Evolutionary conservation across 2,329 filamentous ascomycete species (phyloP), one percentile per base, ranked within the genome.

Genomic region (Pyricularia pennisetigena): DNA sequence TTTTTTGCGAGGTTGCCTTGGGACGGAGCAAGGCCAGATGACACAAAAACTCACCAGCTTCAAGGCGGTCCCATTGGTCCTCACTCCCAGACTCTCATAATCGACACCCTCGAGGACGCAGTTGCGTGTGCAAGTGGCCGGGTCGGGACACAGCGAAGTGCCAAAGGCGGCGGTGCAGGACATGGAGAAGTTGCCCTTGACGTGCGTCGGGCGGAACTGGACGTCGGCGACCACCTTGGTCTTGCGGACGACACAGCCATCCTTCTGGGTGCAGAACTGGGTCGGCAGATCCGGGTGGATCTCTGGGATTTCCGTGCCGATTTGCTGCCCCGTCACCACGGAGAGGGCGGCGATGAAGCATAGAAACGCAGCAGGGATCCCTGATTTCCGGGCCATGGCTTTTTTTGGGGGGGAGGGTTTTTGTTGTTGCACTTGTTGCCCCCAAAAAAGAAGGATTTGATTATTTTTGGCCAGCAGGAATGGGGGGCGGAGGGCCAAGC

Each of bases 21-120:
- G 24, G 57, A n/a, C 24, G 3, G 32, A 35, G 10, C 57, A 24
- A 26, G 24, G 57, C 23, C 23, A 26, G 20, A 24, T n/a, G 3
- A 57, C 5, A 14, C 32, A 35, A 35, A 35, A 3, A 61, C 57
- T 61, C n/a, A 61, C 57, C 71, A 76, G 61, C 24, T 72, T 74
- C 30, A 75, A 65, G 8, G 72, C 69, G 30, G 26, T 65, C 24
- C 72, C 73, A 6, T 66, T 29, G 0, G 74, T 72, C 14, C 70
- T 35, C 16, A 76, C 71, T 64, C 74, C 74, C n/a, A 70, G 61
- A 61, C 65, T 66, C 20, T 73, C 71, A 72, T 86, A 85, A 74
- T 84, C 72, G 68, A 82, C 79, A 26, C 82, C 82, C 66, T 85
- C 81, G 57, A 85, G 76, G 32, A 82, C 78, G 71, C 83, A 86